phyloP scores from a whole-genome alignment of 2,329 filamentous ascomycete genomes.

The Aureobasidium pullulans region DNA sequence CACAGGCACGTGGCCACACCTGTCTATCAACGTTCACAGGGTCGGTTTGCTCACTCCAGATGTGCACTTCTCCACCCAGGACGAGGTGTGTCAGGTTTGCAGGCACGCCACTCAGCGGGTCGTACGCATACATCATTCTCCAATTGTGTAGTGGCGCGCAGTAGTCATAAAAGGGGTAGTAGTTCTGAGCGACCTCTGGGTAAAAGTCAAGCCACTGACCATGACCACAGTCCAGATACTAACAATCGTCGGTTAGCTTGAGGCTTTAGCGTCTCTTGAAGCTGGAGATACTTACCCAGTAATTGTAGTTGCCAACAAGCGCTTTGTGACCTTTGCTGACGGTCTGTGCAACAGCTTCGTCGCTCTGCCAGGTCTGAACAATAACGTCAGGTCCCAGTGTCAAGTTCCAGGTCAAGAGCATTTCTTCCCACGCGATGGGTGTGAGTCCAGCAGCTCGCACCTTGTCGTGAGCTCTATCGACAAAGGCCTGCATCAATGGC shows the following conservation, averaged over 20 bases:
- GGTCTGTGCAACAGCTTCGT: slow-evolving; percentile 52
- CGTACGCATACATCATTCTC: slow-evolving; percentile 72
- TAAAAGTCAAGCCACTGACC: slow-evolving; percentile 71
- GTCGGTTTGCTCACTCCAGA: slow-evolving; percentile 77
- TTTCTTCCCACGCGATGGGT: slow-evolving; percentile 84
- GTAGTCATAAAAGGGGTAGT: slow-evolving; percentile 72
- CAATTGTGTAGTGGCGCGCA: slow-evolving; percentile 75
- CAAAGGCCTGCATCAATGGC: slow-evolving; percentile 70
- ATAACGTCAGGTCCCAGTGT: slow-evolving; percentile 63
- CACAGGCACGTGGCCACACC: slow-evolving; percentile 69
- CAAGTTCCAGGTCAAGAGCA: slow-evolving; percentile 70
- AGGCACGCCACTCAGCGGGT: slow-evolving; percentile 61
- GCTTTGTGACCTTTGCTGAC: slow-evolving; percentile 60
- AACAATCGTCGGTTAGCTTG: background rate
- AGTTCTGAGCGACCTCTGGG: slow-evolving; percentile 44
- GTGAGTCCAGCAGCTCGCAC: slow-evolving; percentile 57
- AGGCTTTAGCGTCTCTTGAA: background rate
- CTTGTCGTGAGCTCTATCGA: slow-evolving; percentile 61
- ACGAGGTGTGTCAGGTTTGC: slow-evolving; percentile 57
- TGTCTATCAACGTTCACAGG: slow-evolving; percentile 64
- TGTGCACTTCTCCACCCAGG: slow-evolving; percentile 71
- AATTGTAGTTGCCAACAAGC: slow-evolving; percentile 68
- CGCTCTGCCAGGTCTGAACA: slow-evolving; percentile 71
- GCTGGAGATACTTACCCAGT: slow-evolving; percentile 51
- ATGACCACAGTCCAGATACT: slow-evolving; percentile 79